Percentiles rank a stretch among this genome's conserved stretches.
phyloP scores from a whole-genome alignment of 2,329 filamentous ascomycete species.

The Aspergillus piperis region DNA sequence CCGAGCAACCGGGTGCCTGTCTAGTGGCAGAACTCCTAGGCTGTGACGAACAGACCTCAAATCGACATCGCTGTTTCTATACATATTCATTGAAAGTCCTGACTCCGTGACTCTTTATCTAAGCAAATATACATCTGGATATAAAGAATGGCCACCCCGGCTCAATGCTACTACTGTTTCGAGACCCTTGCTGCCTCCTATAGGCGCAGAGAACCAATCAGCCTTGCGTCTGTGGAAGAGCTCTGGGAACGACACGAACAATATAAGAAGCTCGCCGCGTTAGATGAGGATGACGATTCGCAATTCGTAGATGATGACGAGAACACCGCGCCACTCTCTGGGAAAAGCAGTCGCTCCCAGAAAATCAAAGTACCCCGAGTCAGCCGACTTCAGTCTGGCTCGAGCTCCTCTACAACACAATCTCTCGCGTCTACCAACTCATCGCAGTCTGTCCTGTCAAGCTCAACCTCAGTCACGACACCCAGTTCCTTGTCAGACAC shows the following conservation, averaged over 20 bases:
- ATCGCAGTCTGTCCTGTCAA: constrained; percentile 47
- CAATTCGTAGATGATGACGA: constrained; percentile 27
- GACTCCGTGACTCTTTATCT: neutral
- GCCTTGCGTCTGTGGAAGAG: constrained; percentile 68
- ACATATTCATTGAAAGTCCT: neutral
- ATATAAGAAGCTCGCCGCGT: constrained; percentile 40
- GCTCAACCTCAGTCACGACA: constrained; percentile 45
- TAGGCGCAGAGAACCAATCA: constrained; percentile 66
- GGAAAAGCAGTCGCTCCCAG: constrained; percentile 17
- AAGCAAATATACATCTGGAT: neutral
- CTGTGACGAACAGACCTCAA: neutral
- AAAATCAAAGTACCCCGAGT: constrained; percentile 35
- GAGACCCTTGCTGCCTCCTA: constrained; percentile 78
- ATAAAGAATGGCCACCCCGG: constrained; percentile 71
- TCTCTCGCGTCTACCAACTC: constrained; percentile 52
- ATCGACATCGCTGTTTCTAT: neutral
- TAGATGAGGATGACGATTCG: constrained; percentile 26
- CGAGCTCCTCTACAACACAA: constrained; percentile 42
- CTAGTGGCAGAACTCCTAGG: constrained; percentile 9
- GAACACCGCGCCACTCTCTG: neutral
- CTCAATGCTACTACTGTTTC: constrained; percentile 92
- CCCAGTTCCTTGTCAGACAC: constrained; percentile 45
- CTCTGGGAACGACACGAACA: constrained; percentile 62
- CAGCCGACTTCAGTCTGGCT: constrained; percentile 41
- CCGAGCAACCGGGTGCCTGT: constrained; percentile 1